A percentile compares a stretch with the other conserved stretches of the same genome.
These are phyloP conservation scores for Austroboletus sp. DNA, from an alignment of 1,284 basidiomycete genomes.

Conservation along the genomic window DNA sequence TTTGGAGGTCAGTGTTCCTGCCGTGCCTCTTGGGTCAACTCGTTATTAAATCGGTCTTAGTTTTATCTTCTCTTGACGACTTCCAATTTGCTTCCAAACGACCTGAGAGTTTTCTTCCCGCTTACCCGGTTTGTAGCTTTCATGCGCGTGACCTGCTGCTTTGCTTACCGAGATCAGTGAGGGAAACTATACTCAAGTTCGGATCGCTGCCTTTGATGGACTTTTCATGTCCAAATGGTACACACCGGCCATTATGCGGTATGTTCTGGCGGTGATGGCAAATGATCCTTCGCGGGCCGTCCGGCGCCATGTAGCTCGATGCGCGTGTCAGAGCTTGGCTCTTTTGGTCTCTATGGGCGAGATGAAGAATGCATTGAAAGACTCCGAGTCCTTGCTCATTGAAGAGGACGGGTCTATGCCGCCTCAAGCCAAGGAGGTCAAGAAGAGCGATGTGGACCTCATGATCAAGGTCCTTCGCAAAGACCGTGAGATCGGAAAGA, in stretches of 20 bases:
- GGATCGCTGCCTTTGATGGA: slow-evolving; percentile 88
- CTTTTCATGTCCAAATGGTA: slow-evolving; percentile 89
- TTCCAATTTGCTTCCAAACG: slow-evolving; percentile 75
- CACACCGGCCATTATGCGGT: slow-evolving; percentile 75
- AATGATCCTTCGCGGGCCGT: slow-evolving; percentile 80
- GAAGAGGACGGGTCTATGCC: slow-evolving; percentile 76
- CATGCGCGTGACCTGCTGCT: not conserved
- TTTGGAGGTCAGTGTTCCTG: slow-evolving; percentile 59
- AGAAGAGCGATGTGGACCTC: slow-evolving; percentile 73
- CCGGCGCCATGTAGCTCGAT: slow-evolving; percentile 80
- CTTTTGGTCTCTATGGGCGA: slow-evolving; percentile 86
- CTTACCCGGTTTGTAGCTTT: slow-evolving; percentile 68
- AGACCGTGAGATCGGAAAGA: slow-evolving; percentile 80
- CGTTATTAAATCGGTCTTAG: slow-evolving; percentile 36
- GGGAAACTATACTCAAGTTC: slow-evolving; percentile 88
- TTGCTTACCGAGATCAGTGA: slow-evolving; percentile 48
- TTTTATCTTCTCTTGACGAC: slow-evolving; percentile 77
- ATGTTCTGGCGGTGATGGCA: slow-evolving; percentile 85
- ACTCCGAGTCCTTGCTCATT: slow-evolving; percentile 67
- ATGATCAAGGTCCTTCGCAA: slow-evolving; percentile 79
- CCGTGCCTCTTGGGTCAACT: not conserved
- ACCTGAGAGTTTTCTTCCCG: slow-evolving; percentile 77
- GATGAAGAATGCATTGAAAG: slow-evolving; percentile 70
- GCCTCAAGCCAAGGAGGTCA: slow-evolving; percentile 65
- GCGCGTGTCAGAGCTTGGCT: slow-evolving; percentile 81